A percentile compares a stretch with the other conserved stretches of the same genome.
Evolutionary conservation across 1,284 basidiomycete genomes (phyloP).

Genomic region (Melanopsichium pennsylvanicum): DNA sequence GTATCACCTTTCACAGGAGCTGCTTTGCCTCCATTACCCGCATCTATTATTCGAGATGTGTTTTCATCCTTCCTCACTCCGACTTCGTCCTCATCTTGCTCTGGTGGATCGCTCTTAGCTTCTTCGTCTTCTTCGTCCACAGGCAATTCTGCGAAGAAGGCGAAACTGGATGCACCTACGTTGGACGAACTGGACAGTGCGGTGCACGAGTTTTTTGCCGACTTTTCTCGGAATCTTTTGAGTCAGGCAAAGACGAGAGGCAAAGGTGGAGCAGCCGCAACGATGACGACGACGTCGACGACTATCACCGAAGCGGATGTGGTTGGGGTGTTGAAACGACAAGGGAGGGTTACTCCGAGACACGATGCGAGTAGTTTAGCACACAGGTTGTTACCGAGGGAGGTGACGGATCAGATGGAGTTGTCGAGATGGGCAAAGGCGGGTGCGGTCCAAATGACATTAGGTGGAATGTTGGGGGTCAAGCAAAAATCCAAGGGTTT

Average conservation of each 20-base stretch:
- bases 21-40: conserved; percentile 27
- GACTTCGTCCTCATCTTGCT: neutral
- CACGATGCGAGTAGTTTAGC: conserved; percentile 31
- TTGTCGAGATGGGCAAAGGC: conserved; percentile 29
- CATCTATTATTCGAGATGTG: conserved; percentile 36
- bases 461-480: conserved; percentile 17
- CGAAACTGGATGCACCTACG: conserved; percentile 25
- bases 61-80: conserved; percentile 38
- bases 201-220: conserved; percentile 35
- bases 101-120: neutral
- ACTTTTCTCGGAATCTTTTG: conserved; percentile 22
- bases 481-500: no score
- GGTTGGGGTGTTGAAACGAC: conserved; percentile 34
- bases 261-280: neutral
- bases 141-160: conserved; percentile 3
- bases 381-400: conserved; percentile 33
- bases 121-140: conserved; percentile 7
- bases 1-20: conserved; percentile 26
- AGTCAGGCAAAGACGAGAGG: conserved; percentile 16
- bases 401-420: conserved; percentile 47
- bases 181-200: conserved; percentile 40
- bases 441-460: conserved; percentile 35
- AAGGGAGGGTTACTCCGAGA: conserved; percentile 33
- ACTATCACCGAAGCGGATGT: conserved; percentile 39
- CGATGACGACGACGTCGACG: neutral